A percentile compares a stretch with the other conserved stretches of the same genome.
Evolutionary conservation across 768 basidiomycete species (phyloP).

Genomic region (Suillus clintonianus): DNA sequence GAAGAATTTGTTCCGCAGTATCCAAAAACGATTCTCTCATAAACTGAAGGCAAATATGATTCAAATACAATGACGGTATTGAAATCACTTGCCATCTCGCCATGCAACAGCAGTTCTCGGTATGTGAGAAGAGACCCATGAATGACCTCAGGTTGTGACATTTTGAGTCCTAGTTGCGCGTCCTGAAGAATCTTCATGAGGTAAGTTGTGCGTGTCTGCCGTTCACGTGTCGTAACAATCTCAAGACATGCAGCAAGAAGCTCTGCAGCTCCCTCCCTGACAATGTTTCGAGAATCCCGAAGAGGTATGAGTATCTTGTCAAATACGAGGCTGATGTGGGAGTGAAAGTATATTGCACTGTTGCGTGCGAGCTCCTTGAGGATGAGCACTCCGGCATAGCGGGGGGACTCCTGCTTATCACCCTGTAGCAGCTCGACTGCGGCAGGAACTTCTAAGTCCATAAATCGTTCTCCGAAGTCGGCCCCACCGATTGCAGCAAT

Average conservation of each 20-base stretch:
- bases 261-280: slow-evolving; percentile 91
- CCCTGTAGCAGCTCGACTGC: slow-evolving; percentile 80
- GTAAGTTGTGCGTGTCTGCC: slow-evolving; percentile 64
- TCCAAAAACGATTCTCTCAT: slow-evolving; percentile 87
- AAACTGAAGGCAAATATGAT: slow-evolving; percentile 50
- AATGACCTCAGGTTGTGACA: slow-evolving; percentile 81
- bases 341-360: slow-evolving; percentile 84
- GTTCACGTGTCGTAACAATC: slow-evolving; percentile 77
- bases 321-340: slow-evolving; percentile 84
- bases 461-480: slow-evolving; percentile 84
- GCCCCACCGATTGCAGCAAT: slow-evolving; percentile 84
- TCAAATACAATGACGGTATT: not conserved
- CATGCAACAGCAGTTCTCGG: slow-evolving; percentile 87
- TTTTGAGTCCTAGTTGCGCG: slow-evolving; percentile 80
- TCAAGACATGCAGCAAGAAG: slow-evolving; percentile 91
- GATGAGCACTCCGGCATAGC: slow-evolving; percentile 93
- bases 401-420: slow-evolving; percentile 73
- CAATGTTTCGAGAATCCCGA: slow-evolving; percentile 85
- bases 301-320: slow-evolving; percentile 92
- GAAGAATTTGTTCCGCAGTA: slow-evolving; percentile 86
- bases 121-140: slow-evolving; percentile 93
- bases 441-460: slow-evolving; percentile 85
- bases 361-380: slow-evolving; percentile 91
- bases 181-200: slow-evolving; percentile 86
- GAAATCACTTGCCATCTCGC: slow-evolving; percentile 78